Evolutionary conservation across 768 basidiomycete genomes (phyloP).

Genomic region (Podaxis pistillaris): DNA sequence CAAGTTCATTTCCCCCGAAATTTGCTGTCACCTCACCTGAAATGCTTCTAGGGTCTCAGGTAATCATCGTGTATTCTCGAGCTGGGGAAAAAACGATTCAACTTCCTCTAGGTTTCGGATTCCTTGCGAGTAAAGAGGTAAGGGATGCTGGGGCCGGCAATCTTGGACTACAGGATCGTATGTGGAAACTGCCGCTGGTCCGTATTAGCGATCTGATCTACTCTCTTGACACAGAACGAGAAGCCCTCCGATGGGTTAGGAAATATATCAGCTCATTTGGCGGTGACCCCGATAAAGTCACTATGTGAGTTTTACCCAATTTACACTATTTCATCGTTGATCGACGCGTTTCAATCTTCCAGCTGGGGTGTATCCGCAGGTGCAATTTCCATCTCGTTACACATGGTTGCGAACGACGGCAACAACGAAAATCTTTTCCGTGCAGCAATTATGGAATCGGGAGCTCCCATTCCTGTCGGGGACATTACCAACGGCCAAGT

Average conservation of each 20-base stretch:
- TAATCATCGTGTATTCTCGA: not conserved
- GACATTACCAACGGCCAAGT: slow-evolving; percentile 40
- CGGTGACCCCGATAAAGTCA: slow-evolving; percentile 55
- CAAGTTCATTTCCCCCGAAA: not conserved
- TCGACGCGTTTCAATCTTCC: not conserved
- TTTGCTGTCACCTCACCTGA: not conserved
- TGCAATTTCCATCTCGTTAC: slow-evolving; percentile 10
- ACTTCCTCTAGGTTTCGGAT: slow-evolving; percentile 32
- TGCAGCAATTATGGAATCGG: slow-evolving; percentile 27
- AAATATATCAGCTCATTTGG: slow-evolving; percentile 62
- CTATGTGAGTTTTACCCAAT: slow-evolving; percentile 32
- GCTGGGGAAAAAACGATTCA: not conserved
- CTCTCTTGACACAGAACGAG: slow-evolving; percentile 36
- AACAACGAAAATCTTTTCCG: slow-evolving; percentile 11
- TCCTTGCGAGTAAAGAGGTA: slow-evolving; percentile 39
- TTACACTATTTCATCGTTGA: not conserved
- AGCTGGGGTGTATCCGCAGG: slow-evolving; percentile 17
- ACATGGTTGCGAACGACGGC: slow-evolving; percentile 6
- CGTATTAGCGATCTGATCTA: not conserved
- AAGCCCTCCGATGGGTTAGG: slow-evolving; percentile 60
- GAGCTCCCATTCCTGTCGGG: slow-evolving; percentile 42
- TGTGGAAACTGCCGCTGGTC: not conserved
- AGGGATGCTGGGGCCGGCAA: slow-evolving; percentile 39
- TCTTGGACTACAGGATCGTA: slow-evolving; percentile 51
- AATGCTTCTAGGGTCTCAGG: not conserved